phyloP scores from a whole-genome alignment of 2,329 filamentous ascomycete genomes.

The Colletotrichum sp. region DNA sequence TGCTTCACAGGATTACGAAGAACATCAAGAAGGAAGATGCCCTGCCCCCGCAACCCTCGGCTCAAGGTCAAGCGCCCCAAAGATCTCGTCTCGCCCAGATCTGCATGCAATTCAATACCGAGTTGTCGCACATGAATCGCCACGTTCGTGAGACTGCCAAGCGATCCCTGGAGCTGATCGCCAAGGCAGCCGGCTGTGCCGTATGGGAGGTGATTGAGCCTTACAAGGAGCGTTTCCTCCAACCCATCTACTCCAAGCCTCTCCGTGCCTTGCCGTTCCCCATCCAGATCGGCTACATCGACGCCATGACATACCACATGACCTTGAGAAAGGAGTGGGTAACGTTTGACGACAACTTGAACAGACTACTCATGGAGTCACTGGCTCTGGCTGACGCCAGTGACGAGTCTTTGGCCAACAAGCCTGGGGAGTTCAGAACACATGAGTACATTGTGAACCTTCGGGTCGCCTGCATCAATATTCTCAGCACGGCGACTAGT shows the following conservation, averaged over 20 bases:
- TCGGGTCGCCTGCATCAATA: constrained; percentile 89
- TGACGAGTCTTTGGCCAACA: constrained; percentile 90
- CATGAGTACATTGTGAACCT: constrained; percentile 92
- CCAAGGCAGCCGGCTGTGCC: constrained; percentile 76
- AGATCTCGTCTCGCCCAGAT: constrained; percentile 73
- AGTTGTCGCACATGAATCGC: constrained; percentile 94
- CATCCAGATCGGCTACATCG: constrained; percentile 97
- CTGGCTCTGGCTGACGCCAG: constrained; percentile 92
- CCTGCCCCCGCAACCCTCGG: constrained; percentile 32
- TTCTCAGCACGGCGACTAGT: constrained; percentile 90
- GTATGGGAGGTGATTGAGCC: constrained; percentile 89
- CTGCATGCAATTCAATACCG: constrained; percentile 84
- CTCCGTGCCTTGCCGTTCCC: constrained; percentile 90
- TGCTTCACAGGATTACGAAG: constrained; percentile 80
- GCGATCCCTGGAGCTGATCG: constrained; percentile 79
- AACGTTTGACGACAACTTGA: constrained; percentile 89
- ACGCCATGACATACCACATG: constrained; percentile 95
- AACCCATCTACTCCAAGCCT: constrained; percentile 94
- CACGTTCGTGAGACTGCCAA: constrained; percentile 90
- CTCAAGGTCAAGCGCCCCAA: constrained; percentile 47
- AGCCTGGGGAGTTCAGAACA: constrained; percentile 93
- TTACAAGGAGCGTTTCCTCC: constrained; percentile 87
- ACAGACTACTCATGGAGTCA: constrained; percentile 90
- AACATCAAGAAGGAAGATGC: constrained; percentile 81
- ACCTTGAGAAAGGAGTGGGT: constrained; percentile 88